Percentiles rank a stretch among this genome's conserved stretches.
These are phyloP conservation scores for Trichophyton benhamiae DNA, from an alignment of 2,329 filamentous ascomycete genomes.

Conservation along the genomic window DNA sequence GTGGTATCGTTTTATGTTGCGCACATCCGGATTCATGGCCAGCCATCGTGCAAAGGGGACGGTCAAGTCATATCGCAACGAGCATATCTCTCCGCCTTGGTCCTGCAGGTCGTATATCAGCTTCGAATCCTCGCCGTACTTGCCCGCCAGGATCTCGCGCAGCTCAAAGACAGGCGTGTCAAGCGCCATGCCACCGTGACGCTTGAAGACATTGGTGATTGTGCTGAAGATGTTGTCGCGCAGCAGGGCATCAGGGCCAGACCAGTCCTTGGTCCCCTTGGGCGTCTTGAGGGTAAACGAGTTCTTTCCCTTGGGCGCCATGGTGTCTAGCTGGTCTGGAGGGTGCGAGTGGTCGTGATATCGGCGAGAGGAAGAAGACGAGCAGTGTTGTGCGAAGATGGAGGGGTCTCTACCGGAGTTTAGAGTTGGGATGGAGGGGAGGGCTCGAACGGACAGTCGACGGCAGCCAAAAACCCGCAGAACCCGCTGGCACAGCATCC, in stretches of 20 bases:
- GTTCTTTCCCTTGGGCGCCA: conserved; percentile 28
- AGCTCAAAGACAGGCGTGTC: conserved; percentile 79
- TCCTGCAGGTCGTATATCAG: conserved; percentile 84
- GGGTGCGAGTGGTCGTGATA: conserved; percentile 1
- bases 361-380: background rate
- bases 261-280: conserved; percentile 84
- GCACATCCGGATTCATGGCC: conserved; percentile 74
- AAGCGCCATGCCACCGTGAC: conserved; percentile 65
- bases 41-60: conserved; percentile 87
- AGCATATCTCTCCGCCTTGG: conserved; percentile 75
- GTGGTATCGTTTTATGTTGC: conserved; percentile 85
- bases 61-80: conserved; percentile 74
- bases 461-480: background rate
- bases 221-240: conserved; percentile 67
- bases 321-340: background rate
- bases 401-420: background rate
- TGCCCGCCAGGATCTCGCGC: conserved; percentile 72
- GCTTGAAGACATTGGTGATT: conserved; percentile 69
- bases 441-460: conserved; percentile 7
- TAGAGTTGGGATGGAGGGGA: conserved; percentile 5
- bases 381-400: background rate
- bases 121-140: conserved; percentile 86
- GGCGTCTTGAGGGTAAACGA: conserved; percentile 68
- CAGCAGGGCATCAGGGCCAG: conserved; percentile 65
- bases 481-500: background rate